phyloP scores from a whole-genome alignment of 2,329 filamentous ascomycete species.

The Cercospora sojina region DNA sequence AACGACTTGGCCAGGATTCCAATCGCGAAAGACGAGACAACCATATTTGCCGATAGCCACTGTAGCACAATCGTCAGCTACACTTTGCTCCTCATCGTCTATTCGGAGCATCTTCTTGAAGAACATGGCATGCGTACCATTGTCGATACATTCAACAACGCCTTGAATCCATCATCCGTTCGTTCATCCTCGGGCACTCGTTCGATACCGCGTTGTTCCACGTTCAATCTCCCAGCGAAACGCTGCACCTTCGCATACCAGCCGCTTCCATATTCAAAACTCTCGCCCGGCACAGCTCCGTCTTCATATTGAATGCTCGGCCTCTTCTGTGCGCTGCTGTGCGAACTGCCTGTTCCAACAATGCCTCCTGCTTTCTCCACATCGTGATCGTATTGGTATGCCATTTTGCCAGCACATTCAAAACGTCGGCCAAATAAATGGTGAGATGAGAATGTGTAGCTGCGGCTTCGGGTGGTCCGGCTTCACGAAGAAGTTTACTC shows the following conservation, averaged over 20 bases:
- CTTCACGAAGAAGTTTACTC: constrained; percentile 28
- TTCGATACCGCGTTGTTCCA: constrained; percentile 75
- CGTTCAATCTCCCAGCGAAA: constrained; percentile 62
- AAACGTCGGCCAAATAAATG: constrained; percentile 5
- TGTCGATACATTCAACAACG: constrained; percentile 65
- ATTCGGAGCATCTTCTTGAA: too few species aligned
- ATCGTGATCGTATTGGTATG: constrained; percentile 20
- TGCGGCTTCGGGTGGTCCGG: constrained; percentile 10
- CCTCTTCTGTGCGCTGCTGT: constrained; percentile 18
- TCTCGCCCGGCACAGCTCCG: constrained; percentile 58
- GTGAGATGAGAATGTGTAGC: background rate
- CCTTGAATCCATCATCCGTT: constrained; percentile 56
- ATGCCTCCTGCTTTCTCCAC: constrained; percentile 25
- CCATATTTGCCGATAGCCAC: constrained; percentile 79
- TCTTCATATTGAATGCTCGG: constrained; percentile 36
- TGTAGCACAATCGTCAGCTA: constrained; percentile 36
- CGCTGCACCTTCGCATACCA: constrained; percentile 61
- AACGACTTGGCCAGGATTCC: constrained; percentile 68
- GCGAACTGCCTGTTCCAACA: constrained; percentile 11
- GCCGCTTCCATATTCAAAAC: constrained; percentile 57
- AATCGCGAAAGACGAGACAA: constrained; percentile 73
- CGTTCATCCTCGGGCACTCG: constrained; percentile 69
- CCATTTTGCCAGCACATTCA: constrained; percentile 13
- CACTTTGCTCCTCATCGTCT: background rate
- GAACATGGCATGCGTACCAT: constrained; percentile 52